Base-by-base conservation (phyloP, 139 green algal species). In the Chlamydomonas sphaeroides region DNA sequence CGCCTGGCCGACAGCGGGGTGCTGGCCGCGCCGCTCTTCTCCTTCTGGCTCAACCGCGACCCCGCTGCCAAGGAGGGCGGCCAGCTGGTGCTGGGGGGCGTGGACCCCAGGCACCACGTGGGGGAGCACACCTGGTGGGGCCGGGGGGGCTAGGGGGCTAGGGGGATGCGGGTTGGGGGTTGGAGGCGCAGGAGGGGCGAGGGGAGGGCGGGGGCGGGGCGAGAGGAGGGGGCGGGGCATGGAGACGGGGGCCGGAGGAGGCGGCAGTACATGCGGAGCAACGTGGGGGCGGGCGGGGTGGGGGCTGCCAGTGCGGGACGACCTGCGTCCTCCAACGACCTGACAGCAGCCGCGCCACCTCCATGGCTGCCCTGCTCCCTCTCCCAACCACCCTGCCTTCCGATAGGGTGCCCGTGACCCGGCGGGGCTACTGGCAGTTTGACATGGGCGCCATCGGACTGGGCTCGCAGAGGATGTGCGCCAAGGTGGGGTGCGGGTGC, bases 361-460 rank as follows among this genome's bases (percentile, higher is more conserved):
- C 5, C 57, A 32, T 42, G 62, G 32, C 3, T 42, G 14, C 17
- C 14, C 62, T 42, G 8, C 21, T 42, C 62, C 32, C 6, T 28
- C 57, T 28, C 30, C 57, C 59, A 36, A 11, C 30, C 30, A 30
- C 33, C 14, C 35, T 32, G 17, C 33, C 33, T 30, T 17, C 17
- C 30, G 76, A 39, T 78, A 95, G 92, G 94, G 92, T 91, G 33
- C 90, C 91, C 21, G 88, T 99, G 26, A 98, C 94, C 0, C 88
- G 91, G 41, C 65, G 89, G 30, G 95, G 91, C 17, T 99, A 99
- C 92, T 99, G 97, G 97, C 95, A 99, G 93, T 96, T 99, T 86
- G 69, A 94, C 21, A 88, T 98, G 91, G 95, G 96, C 66, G 68
- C 79, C 65, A 84, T 98, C 36, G 78, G 69, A 21, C 36, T 98